Evolutionary conservation across 192 early-diverging fungal species (phyloP).

Genomic region (Coemansia sp.): DNA sequence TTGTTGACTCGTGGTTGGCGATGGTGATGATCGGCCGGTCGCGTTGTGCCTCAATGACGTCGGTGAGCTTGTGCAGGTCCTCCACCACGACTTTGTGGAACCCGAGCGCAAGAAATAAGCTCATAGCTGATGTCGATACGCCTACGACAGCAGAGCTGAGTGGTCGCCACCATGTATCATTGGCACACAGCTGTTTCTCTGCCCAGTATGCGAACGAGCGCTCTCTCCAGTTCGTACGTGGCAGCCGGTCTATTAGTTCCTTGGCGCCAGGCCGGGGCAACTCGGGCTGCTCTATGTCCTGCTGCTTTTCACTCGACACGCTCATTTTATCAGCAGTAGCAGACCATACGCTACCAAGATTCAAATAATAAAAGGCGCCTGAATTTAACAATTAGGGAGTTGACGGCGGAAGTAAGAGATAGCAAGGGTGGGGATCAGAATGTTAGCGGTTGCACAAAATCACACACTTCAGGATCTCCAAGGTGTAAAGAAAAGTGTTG

Average conservation of each 20-base stretch:
- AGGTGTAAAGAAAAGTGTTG: neutral
- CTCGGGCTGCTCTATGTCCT: neutral
- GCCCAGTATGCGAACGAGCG: conserved; percentile 52
- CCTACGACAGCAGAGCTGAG: conserved; percentile 39
- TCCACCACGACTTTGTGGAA: conserved; percentile 50
- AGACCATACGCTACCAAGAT: neutral
- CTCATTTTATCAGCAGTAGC: neutral
- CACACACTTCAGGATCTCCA: neutral
- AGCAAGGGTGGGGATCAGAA: neutral
- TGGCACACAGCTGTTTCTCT: conserved; percentile 25
- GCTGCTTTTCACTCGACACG: neutral
- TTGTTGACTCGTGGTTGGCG: conserved; percentile 71
- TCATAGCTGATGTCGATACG: conserved; percentile 21
- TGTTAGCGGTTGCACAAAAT: neutral
- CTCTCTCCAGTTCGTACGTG: conserved; percentile 29
- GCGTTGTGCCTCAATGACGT: conserved; percentile 56
- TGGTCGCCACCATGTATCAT: conserved; percentile 38
- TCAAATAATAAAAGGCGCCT: neutral
- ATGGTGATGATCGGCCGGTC: conserved; percentile 67
- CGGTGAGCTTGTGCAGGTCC: conserved; percentile 63
- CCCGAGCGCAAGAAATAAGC: conserved; percentile 18
- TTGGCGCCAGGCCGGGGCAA: conserved; percentile 5
- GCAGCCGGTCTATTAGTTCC: conserved; percentile 30
- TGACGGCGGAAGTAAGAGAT: neutral
- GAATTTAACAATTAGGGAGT: neutral